Evolutionary conservation across 2,329 filamentous ascomycete species (phyloP).

Genomic region (Fusarium sp.): DNA sequence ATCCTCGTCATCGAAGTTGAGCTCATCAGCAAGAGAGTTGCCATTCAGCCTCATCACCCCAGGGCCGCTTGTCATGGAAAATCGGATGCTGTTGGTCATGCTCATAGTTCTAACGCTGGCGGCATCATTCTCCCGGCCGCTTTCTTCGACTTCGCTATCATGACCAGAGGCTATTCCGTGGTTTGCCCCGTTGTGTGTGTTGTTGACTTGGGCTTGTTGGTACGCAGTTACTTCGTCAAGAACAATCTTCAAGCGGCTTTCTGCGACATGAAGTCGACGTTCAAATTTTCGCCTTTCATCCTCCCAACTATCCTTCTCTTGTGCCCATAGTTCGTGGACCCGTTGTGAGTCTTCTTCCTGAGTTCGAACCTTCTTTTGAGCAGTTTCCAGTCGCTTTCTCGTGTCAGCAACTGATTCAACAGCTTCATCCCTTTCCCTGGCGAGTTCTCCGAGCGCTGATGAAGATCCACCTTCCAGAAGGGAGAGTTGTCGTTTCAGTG

Average conservation of each 20-base stretch:
- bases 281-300: conserved; percentile 86
- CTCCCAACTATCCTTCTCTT: conserved; percentile 87
- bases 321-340: conserved; percentile 83
- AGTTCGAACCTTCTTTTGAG: conserved; percentile 80
- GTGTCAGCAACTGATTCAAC: conserved; percentile 79
- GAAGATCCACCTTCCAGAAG: conserved; percentile 89
- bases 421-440: conserved; percentile 87
- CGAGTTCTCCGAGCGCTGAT: conserved; percentile 85
- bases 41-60: conserved; percentile 71
- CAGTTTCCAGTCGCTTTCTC: conserved; percentile 80
- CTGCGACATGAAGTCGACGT: conserved; percentile 88
- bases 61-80: conserved; percentile 75
- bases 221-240: conserved; percentile 86
- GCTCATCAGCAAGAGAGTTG: conserved; percentile 88
- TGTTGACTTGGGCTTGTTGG: conserved; percentile 67
- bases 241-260: conserved; percentile 84
- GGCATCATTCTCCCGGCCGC: conserved; percentile 75
- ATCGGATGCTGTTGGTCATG: conserved; percentile 78
- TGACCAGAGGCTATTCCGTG: conserved; percentile 51
- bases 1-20: conserved; percentile 87
- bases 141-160: conserved; percentile 73
- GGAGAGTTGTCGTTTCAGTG: conserved; percentile 86
- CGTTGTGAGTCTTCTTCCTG: conserved; percentile 88
- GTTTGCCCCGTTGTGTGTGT: conserved; percentile 45
- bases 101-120: conserved; percentile 80